Base-by-base conservation (phyloP, 2,329 filamentous ascomycete genomes). In the Trichoderma koningii region DNA sequence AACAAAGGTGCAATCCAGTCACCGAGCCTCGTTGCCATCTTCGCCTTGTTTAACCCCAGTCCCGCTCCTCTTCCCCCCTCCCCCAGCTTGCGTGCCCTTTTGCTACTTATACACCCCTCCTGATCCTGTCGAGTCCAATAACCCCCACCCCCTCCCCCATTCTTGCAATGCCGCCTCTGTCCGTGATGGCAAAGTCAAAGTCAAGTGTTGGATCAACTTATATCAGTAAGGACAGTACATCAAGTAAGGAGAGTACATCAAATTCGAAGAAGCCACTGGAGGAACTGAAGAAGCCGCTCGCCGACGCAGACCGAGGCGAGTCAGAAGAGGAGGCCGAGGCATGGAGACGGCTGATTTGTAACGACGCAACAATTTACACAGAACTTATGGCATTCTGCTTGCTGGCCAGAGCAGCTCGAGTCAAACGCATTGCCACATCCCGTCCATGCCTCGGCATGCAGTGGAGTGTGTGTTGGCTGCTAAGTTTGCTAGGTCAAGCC, bases 261-360 rank as follows among this genome's bases (percentile, higher is more conserved):
- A 10, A 14, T 38, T 5, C 10, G 10, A 14, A 14, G 34, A 30
- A 44, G 7, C 38, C 42, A 28, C 17, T 19, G 44, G 34, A 5
- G 14, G 12, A 14, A 10, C 30, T 38, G 3, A 38, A 14, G 34
- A 0, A 38, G 34, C 34, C 38, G 52, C 44, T 53, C 57, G 57
- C 57, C 48, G 57, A 62, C 30, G 44, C 48, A 14, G 30, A 52
- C 28, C 45, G 44, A 52, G 57, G 57, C 57, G 57, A 62, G 57
- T 62, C 48, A 38, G 10, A 38, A 53, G 57, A 52, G 17, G 12
- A 52, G 17, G 7, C 5, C 21, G 23, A 57, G 17, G 41, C 23
- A 21, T 21, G 19, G 19, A 19, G 4, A 38, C 34, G 34, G 12
- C 34, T 5, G 12, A 19, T 17, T 34, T 57, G n/a, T 12, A 41